Conservation (phyloP, 371 early-diverging fungal species). For the Mortierella sp. region DNA sequence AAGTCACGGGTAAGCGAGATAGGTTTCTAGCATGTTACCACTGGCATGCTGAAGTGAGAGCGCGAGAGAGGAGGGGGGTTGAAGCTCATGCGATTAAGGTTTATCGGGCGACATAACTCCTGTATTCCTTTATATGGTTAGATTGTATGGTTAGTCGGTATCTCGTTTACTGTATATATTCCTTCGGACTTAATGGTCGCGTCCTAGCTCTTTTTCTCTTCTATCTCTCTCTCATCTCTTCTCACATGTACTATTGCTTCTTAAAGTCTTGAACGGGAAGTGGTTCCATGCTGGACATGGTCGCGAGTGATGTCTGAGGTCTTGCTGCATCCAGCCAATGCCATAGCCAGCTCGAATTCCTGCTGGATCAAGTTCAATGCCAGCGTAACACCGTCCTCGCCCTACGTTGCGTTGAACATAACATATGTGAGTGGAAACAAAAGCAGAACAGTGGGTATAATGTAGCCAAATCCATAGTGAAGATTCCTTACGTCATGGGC, state of each 20-base stretch:
- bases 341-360: slow-evolving; percentile 83
- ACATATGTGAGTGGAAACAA: slow-evolving; percentile 75
- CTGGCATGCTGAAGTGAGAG: too few relatives aligned
- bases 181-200: too few relatives aligned
- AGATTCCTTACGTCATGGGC: slow-evolving; percentile 46
- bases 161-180: too few relatives aligned
- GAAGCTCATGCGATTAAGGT: too few relatives aligned
- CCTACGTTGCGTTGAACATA: too few relatives aligned
- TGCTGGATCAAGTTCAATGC: slow-evolving; percentile 77
- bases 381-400: slow-evolving; percentile 82
- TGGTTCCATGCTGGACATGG: slow-evolving; percentile 58
- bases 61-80: too few relatives aligned
- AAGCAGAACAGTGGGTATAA: slow-evolving; percentile 36
- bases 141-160: too few relatives aligned
- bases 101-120: too few relatives aligned
- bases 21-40: too few relatives aligned
- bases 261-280: slow-evolving; percentile 17
- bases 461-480: neutral
- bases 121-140: too few relatives aligned
- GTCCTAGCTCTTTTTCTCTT: neutral
- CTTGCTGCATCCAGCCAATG: slow-evolving; percentile 75
- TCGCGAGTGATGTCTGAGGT: slow-evolving; percentile 69
- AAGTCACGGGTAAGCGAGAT: too few relatives aligned
- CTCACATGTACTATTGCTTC: neutral
- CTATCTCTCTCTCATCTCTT: neutral